Evolutionary conservation across 2,329 filamentous ascomycete species (phyloP).

Genomic region (Huntiella omanensis): DNA sequence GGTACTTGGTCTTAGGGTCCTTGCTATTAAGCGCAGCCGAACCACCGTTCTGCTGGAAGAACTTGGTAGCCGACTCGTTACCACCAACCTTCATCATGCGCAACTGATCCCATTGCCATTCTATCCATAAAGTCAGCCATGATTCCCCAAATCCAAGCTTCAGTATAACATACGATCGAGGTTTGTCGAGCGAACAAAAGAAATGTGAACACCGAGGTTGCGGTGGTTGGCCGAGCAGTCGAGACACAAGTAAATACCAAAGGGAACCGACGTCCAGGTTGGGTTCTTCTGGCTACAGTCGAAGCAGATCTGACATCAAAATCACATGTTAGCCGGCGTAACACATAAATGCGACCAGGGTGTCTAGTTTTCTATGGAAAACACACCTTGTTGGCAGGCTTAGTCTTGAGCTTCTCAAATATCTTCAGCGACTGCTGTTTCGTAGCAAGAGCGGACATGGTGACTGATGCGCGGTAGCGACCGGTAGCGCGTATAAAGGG

Average conservation of each 20-base stretch:
- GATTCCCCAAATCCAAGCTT: neutral
- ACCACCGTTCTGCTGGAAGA: constrained; percentile 91
- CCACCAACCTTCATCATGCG: constrained; percentile 96
- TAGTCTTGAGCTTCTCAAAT: constrained; percentile 91
- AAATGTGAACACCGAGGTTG: constrained; percentile 96
- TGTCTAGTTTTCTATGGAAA: no score
- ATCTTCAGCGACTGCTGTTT: constrained; percentile 94
- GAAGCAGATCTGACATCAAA: constrained; percentile 61
- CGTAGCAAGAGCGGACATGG: constrained; percentile 51
- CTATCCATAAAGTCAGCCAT: constrained; percentile 22
- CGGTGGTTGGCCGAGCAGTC: constrained; percentile 95
- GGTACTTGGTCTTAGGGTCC: constrained; percentile 93
- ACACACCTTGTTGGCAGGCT: constrained; percentile 80
- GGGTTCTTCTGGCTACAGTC: constrained; percentile 96
- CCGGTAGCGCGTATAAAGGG: neutral
- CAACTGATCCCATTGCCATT: constrained; percentile 99
- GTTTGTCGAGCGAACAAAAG: constrained; percentile 95
- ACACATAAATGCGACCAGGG: no score
- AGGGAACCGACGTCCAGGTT: constrained; percentile 93
- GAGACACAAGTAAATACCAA: constrained; percentile 94
- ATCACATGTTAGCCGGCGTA: constrained; percentile 10
- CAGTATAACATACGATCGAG: constrained; percentile 66
- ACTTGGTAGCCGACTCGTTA: constrained; percentile 95
- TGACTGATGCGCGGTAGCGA: neutral
- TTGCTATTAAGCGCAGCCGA: constrained; percentile 89